A percentile compares a stretch with the other conserved stretches of the same genome.
These are phyloP conservation scores for Phytophthora aleatoria DNA, from an alignment of 352 stramenopile genomes.

Conservation along the genomic window DNA sequence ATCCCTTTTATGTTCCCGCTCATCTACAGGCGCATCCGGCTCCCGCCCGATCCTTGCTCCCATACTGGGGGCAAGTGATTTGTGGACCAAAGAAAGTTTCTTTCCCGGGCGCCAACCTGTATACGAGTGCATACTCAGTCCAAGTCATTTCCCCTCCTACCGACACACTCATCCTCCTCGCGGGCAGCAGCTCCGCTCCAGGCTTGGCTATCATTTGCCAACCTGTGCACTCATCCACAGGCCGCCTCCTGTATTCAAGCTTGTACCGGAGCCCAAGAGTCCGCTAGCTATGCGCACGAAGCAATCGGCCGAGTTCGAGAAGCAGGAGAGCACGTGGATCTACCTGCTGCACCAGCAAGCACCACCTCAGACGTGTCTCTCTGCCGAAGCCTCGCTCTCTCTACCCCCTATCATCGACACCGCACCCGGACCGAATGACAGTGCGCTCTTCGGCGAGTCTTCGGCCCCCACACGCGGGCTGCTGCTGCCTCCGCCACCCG, in stretches of 20 bases:
- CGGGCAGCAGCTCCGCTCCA: not conserved
- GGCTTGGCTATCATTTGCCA: conserved; percentile 31
- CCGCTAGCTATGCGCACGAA: conserved; percentile 49
- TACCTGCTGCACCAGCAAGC: conserved; percentile 60
- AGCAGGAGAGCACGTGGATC: conserved; percentile 59
- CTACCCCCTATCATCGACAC: conserved; percentile 20
- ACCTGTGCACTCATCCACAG: conserved; percentile 21
- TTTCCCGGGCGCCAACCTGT: conserved; percentile 14
- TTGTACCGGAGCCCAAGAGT: not conserved
- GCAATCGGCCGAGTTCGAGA: conserved; percentile 48
- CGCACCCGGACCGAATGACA: not conserved
- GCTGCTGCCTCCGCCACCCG: conserved; percentile 12
- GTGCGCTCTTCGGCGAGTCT: conserved; percentile 21
- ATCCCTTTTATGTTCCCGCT: conserved; percentile 11
- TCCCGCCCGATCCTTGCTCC: conserved; percentile 14
- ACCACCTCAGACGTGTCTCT: conserved; percentile 39
- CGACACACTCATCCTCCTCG: conserved; percentile 27
- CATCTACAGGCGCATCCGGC: conserved; percentile 31
- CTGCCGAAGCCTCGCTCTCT: conserved; percentile 19
- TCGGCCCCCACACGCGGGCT: conserved; percentile 8
- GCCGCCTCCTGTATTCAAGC: not conserved
- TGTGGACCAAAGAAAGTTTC: conserved; percentile 24
- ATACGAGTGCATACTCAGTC: conserved; percentile 29
- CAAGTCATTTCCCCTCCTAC: conserved; percentile 10
- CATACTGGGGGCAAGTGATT: conserved; percentile 20